These are phyloP conservation scores for Eutrema japonicum DNA, from an alignment of 345 rosid genomes.

Conservation along the genomic window DNA sequence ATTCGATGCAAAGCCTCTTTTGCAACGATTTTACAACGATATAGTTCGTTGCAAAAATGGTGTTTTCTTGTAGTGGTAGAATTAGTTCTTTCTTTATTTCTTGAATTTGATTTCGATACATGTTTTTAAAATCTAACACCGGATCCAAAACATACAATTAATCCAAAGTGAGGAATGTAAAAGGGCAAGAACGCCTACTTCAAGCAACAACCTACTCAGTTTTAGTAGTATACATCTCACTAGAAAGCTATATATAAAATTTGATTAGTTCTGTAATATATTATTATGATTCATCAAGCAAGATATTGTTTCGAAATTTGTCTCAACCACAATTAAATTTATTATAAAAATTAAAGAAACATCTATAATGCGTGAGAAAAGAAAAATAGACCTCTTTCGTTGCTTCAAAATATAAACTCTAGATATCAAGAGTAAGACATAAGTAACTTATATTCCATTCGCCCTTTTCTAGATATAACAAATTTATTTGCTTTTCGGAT, in stretches of 20 bases:
- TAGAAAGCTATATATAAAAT: background rate
- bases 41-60: no score
- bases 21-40: no score
- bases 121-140: no score
- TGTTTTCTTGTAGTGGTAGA: no score
- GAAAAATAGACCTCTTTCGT: constrained; percentile 36
- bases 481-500: constrained; percentile 22
- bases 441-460: constrained; percentile 40
- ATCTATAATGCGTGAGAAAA: constrained; percentile 32
- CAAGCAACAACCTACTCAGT: constrained; percentile 46
- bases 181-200: constrained; percentile 40
- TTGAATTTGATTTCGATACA: background rate
- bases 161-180: constrained; percentile 5
- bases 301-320: background rate
- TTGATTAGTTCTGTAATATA: background rate
- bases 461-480: constrained; percentile 20
- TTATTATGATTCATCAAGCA: constrained; percentile 2
- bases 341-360: constrained; percentile 8
- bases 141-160: no score
- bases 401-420: constrained; percentile 42
- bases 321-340: background rate
- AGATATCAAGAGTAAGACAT: constrained; percentile 44
- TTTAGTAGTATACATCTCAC: constrained; percentile 18
- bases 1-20: no score
- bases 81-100: background rate